These are phyloP conservation scores for Citrus maxima DNA, from an alignment of 345 rosid species.

Conservation along the genomic window DNA sequence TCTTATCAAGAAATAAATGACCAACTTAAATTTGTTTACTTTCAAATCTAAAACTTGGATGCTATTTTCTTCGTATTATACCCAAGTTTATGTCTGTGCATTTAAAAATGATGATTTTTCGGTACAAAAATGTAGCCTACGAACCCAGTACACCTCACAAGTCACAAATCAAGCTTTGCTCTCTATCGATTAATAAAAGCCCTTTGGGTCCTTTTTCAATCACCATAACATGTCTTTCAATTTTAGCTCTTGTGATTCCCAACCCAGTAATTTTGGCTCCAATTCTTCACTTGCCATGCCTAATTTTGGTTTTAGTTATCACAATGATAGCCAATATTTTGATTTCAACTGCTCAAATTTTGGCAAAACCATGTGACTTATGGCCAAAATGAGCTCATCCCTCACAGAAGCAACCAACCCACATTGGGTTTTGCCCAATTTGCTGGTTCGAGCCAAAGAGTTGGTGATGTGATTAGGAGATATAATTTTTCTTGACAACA, in stretches of 20 bases:
- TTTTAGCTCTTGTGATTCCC: too few relatives aligned
- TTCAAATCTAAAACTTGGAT: background rate
- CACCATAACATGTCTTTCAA: background rate
- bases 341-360: background rate
- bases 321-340: background rate
- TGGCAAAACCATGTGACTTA: background rate
- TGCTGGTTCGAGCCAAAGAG: background rate
- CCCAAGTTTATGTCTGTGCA: background rate
- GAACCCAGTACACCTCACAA: background rate
- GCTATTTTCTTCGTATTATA: background rate
- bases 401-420: background rate
- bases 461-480: background rate
- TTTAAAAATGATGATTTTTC: background rate
- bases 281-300: background rate
- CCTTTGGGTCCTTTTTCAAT: background rate
- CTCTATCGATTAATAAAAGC: background rate
- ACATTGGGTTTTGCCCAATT: background rate
- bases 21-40: background rate
- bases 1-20: background rate
- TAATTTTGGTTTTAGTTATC: background rate
- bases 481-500: background rate
- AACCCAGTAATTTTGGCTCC: background rate
- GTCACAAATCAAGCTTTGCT: background rate
- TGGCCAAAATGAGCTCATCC: background rate
- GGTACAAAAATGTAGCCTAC: background rate